Base-by-base conservation (phyloP, 2,329 filamentous ascomycete species). In the Fusarium sp. region DNA sequence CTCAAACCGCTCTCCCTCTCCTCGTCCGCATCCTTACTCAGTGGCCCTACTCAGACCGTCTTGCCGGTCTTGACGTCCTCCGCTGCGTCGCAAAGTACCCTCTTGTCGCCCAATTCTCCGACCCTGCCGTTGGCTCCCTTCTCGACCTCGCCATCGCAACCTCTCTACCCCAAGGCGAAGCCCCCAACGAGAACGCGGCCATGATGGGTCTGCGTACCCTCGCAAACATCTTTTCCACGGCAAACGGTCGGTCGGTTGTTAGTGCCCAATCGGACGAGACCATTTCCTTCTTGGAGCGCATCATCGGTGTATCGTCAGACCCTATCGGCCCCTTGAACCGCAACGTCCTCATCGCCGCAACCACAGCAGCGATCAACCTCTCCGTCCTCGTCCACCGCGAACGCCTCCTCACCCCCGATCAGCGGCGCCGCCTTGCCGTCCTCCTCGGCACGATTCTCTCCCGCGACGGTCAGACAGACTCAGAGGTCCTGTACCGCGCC, bases 181-280 rank as follows among this genome's bases (percentile, higher is more conserved):
- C 85, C 3, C 80, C 89, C 0, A 87, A 87, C 33, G 83, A 88
- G 49, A 97, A 97, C 75, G 92, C 92, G 65, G 85, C 87, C 10
- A 97, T 98, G 89, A 90, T 99, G 81, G 88, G 89, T 0, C 81
- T 92, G 11, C 90, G 95, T 4, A 85, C 89, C 13, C 82, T 98
- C 44, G 88, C 87, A 27, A 99, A 99, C 68, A 79, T 97, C 8
- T 97, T 97, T 71, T 84, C 86, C 57, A 91, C 91, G 0, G 78
- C 85, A 0, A 82, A 88, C 53, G 95, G 95, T 14, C 86, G 91
- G 19, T 78, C 80, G 41, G 77, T 92, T 4, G 85, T 87, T 6
- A 82, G 85, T 38, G 85, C 88, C 1, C 75, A 82, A 14, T 75
- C 77, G 17, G 84, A 88, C 36, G 80, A 83, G 35, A 84, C 90